Conservation (phyloP, 495 filamentous ascomycete species). For the Hyphodiscus hymeniophilus region DNA sequence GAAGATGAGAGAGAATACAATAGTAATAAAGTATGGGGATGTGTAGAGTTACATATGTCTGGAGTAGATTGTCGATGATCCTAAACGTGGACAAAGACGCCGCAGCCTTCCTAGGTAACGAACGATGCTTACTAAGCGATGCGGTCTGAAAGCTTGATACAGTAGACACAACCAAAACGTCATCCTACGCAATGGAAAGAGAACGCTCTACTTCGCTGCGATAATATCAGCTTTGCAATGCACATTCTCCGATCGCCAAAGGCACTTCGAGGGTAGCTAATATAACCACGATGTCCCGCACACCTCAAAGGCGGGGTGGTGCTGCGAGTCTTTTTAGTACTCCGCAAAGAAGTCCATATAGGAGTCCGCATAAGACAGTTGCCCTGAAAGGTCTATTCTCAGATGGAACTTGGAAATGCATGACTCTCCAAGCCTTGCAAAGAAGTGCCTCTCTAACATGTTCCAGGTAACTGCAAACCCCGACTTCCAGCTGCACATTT, state of each 20-base stretch:
- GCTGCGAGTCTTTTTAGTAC: constrained; percentile 15
- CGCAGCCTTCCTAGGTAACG: too few relatives aligned
- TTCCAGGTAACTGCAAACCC: constrained; percentile 53
- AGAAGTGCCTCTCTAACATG: constrained; percentile 6
- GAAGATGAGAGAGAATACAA: too few relatives aligned
- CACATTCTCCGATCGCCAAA: background rate
- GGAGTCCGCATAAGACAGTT: constrained; percentile 18
- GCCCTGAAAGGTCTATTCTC: constrained; percentile 46
- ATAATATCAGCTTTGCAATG: background rate
- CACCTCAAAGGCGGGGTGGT: background rate
- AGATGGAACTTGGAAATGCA: constrained; percentile 49
- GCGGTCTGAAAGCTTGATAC: too few relatives aligned
- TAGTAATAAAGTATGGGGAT: too few relatives aligned
- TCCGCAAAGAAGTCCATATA: constrained; percentile 1
- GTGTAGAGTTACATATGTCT: too few relatives aligned
- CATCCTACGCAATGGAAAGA: too few relatives aligned
- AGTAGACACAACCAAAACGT: too few relatives aligned
- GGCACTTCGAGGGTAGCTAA: background rate
- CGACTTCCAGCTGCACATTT: constrained; percentile 51
- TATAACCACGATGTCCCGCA: background rate
- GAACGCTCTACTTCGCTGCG: background rate
- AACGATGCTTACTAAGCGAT: too few relatives aligned
- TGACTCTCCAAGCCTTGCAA: constrained; percentile 6
- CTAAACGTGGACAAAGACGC: too few relatives aligned
- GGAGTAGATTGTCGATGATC: too few relatives aligned